Conservation (phyloP, 2,329 filamentous ascomycete genomes). For the Penicillium sp. region DNA sequence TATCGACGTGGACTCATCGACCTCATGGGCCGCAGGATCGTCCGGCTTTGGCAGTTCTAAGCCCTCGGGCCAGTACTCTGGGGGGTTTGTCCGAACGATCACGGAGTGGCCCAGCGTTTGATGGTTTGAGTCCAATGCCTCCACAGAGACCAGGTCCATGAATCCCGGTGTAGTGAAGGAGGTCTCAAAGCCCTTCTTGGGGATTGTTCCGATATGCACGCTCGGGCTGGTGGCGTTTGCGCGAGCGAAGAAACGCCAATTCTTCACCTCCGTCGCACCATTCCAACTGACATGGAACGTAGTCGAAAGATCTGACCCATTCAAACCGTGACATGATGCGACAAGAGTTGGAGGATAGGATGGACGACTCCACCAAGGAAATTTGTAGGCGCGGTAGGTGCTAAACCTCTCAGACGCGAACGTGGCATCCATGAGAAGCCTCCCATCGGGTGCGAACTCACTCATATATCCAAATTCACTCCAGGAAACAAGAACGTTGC, state of each 20-base stretch:
- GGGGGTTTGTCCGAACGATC: background rate
- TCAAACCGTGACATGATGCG: constrained; percentile 28
- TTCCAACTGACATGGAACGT: constrained; percentile 37
- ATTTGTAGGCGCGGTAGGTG: constrained; percentile 44
- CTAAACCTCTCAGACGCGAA: constrained; percentile 33
- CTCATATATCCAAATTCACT: constrained; percentile 32
- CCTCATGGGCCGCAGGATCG: background rate
- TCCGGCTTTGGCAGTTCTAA: background rate
- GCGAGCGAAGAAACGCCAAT: constrained; percentile 36
- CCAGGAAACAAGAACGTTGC: constrained; percentile 38
- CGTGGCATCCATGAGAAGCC: constrained; percentile 32
- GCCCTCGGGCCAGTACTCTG: background rate
- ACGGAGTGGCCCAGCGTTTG: constrained; percentile 24
- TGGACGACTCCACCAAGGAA: constrained; percentile 34
- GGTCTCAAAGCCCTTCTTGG: constrained; percentile 42
- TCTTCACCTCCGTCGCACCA: constrained; percentile 38
- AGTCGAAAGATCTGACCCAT: constrained; percentile 21
- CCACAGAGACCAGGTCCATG: constrained; percentile 34
- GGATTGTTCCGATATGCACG: constrained; percentile 29
- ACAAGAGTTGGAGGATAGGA: constrained; percentile 29
- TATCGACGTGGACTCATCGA: background rate
- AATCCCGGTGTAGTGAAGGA: constrained; percentile 35
- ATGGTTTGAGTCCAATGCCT: constrained; percentile 31
- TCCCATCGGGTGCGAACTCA: constrained; percentile 32
- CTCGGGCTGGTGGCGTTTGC: constrained; percentile 25